Evolutionary conservation across 148 eudicot genomes (phyloP), one percentile per base, ranked within the genome.

Genomic region (Cornus florida): DNA sequence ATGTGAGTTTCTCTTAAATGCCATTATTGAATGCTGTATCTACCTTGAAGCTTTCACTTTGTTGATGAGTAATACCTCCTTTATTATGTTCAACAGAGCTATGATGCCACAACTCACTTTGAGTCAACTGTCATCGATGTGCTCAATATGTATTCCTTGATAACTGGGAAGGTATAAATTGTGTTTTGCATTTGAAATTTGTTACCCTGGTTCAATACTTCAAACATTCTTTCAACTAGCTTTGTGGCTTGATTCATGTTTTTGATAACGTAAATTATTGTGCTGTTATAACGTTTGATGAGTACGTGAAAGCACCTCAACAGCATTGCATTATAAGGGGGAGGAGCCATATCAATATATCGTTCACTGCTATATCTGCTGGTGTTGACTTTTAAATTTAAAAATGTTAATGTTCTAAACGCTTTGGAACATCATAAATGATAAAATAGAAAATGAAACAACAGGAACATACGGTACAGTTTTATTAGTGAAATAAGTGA

Each of bases 101-200:
- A 53, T 53, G 59, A 53, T 53, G 59, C 59, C 59, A 53, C 59
- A 11, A 53, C 59, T 53, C 99, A 96, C 88, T 96, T 96, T 78
- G 99, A 96, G 87, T 92, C 99, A 35, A 96, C 99, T 74, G 96
- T 92, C 0, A 86, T 75, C 10, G 97, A 96, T 60, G 98, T 96
- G 84, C 95, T 96, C 83, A 92, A 88, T 80, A 92, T 93, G 99
- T 96, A 92, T 78, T 83, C 99, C 72, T 41, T 82, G 89, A 96
- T 96, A 46, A 93, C 99, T 20, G 99, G 99, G 82, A 96, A 96
- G 99, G 99, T 93, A 85, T 81, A 83, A 38, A 24, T 3, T 23
- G n/a, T 28, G 2, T 62, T 9, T 46, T 28, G 46, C 43, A 53
- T 33, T 5, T 14, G n/a, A 39, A 11, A 20, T 16, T 13, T 69